A percentile compares a stretch with the other conserved stretches of the same genome.
Evolutionary conservation across 192 early-diverging fungal species (phyloP).

Genomic region (Coemansia sp.): DNA sequence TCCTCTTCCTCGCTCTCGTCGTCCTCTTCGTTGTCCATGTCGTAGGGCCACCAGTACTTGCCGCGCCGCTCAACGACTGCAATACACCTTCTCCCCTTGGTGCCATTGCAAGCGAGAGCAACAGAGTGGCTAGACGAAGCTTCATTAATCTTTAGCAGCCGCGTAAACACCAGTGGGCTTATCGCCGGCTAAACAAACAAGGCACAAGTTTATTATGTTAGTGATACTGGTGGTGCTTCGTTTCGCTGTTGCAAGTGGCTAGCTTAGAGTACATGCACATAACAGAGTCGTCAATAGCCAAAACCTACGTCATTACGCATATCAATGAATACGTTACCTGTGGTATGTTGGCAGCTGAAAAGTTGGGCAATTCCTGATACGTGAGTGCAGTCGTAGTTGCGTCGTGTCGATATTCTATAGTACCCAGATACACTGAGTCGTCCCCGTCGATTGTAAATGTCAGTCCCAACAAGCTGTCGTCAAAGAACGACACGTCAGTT

Average conservation of each 20-base stretch:
- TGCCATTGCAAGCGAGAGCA: constrained; percentile 27
- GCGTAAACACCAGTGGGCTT: constrained; percentile 18
- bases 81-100: constrained; percentile 36
- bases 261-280: not conserved
- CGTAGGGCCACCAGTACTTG: constrained; percentile 48
- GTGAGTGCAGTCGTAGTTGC: not conserved
- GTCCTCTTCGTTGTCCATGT: constrained; percentile 50
- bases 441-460: constrained; percentile 32
- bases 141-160: constrained; percentile 15
- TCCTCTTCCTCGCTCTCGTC: constrained; percentile 12
- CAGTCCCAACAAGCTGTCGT: constrained; percentile 27
- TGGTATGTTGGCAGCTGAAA: not conserved
- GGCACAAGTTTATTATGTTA: not conserved
- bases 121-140: constrained; percentile 13
- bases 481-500: constrained; percentile 35
- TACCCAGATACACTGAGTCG: constrained; percentile 26
- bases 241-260: not conserved
- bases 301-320: constrained; percentile 3
- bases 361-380: not conserved
- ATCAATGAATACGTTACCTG: constrained; percentile 1
- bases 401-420: constrained; percentile 18
- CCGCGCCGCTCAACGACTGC: constrained; percentile 42
- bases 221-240: not conserved
- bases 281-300: not conserved
- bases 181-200: not conserved